Evolutionary conservation across 768 basidiomycete species (phyloP).

Genomic region (Harrya chromipes): DNA sequence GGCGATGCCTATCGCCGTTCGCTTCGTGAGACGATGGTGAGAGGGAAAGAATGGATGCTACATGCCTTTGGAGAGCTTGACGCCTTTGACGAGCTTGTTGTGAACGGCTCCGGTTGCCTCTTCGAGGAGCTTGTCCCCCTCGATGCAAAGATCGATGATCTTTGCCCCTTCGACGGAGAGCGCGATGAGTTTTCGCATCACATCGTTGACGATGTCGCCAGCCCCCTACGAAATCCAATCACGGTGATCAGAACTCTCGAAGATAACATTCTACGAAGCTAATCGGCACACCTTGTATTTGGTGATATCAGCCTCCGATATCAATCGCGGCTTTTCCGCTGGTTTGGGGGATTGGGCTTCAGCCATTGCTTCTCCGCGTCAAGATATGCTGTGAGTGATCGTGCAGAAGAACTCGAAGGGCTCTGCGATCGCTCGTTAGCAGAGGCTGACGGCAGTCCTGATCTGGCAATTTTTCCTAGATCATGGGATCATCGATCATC

Average conservation of each 20-base stretch:
- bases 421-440: constrained; percentile 3
- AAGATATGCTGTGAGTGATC: constrained; percentile 3
- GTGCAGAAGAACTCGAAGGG: constrained; percentile 3
- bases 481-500: background rate
- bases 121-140: constrained; percentile 93
- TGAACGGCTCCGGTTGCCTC: constrained; percentile 80
- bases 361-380: constrained; percentile 44
- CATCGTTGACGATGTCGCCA: constrained; percentile 83
- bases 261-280: constrained; percentile 14
- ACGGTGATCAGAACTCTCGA: constrained; percentile 7
- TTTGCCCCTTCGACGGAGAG: constrained; percentile 79
- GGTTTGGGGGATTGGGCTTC: constrained; percentile 47
- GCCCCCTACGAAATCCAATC: constrained; percentile 55
- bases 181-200: constrained; percentile 80
- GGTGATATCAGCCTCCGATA: constrained; percentile 72
- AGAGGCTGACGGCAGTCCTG: constrained; percentile 11
- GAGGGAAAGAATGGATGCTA: background rate
- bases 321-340: constrained; percentile 52
- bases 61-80: constrained; percentile 84
- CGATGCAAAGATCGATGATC: constrained; percentile 83
- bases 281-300: constrained; percentile 72
- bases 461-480: constrained; percentile 23
- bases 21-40: constrained; percentile 6
- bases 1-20: constrained; percentile 62
- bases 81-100: constrained; percentile 88